phyloP scores from a whole-genome alignment of 352 stramenopile genomes.

The Phytopythium cucurbitacearum region DNA sequence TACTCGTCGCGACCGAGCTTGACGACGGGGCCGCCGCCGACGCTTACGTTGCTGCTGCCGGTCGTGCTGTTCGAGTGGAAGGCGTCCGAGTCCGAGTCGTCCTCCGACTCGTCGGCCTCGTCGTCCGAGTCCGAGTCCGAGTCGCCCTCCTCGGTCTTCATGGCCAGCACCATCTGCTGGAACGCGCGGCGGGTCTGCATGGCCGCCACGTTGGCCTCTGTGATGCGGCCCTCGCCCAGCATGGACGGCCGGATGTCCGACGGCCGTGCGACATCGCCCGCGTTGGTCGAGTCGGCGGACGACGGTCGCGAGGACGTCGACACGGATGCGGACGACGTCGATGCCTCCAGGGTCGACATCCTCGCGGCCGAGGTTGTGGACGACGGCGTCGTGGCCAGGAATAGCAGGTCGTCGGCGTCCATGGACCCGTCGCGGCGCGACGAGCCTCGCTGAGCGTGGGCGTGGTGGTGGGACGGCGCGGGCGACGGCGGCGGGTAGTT shows the following conservation, averaged over 20 bases:
- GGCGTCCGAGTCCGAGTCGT: constrained; percentile 8
- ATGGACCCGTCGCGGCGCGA: not conserved
- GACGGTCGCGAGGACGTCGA: constrained; percentile 2
- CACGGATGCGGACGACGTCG: constrained; percentile 1
- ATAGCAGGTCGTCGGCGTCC: not conserved
- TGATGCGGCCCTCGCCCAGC: constrained; percentile 31
- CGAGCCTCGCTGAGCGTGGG: not conserved
- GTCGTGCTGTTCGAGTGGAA: not conserved
- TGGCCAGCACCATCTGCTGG: constrained; percentile 81
- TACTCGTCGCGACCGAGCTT: constrained; percentile 68
- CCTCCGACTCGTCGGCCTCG: constrained; percentile 11
- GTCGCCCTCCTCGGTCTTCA: constrained; percentile 7
- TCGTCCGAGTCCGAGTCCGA: constrained; percentile 45
- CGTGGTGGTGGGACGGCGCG: constrained; percentile 16
- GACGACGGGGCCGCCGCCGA: constrained; percentile 24
- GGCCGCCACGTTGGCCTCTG: constrained; percentile 58
- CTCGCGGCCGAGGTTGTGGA: not conserved
- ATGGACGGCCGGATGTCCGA: not conserved
- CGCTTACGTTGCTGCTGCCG: constrained; percentile 10
- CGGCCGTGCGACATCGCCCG: not conserved
- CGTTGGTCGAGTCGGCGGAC: not conserved
- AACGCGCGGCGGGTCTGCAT: constrained; percentile 76
- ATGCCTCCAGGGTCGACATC: not conserved
- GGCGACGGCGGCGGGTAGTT: too few relatives aligned
- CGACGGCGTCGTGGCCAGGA: constrained; percentile 3